phyloP scores from a whole-genome alignment of 805 yeast genomes.

The Myxozyma monticola region DNA sequence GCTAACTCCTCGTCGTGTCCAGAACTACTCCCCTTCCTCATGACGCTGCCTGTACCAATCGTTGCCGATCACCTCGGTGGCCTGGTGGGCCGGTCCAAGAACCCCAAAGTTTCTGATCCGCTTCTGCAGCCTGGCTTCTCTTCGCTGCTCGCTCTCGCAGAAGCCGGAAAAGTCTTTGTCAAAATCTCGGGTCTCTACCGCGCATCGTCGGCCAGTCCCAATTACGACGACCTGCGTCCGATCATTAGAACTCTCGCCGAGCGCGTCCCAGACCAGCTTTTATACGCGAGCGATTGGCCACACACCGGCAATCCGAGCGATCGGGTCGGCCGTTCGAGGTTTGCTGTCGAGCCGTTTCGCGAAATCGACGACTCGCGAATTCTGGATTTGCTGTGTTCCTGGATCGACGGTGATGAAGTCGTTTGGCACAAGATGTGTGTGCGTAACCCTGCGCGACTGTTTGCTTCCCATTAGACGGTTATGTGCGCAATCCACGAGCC shows the following conservation, averaged over 20 bases:
- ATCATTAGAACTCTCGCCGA: not conserved
- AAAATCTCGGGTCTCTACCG: slow-evolving; percentile 10
- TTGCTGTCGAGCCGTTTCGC: not conserved
- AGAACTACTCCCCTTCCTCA: slow-evolving; percentile 2
- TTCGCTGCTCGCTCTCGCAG: slow-evolving; percentile 3
- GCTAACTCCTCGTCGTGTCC: no score
- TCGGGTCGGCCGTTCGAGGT: not conserved
- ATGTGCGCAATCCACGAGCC: no score
- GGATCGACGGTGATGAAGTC: not conserved
- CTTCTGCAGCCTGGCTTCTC: slow-evolving; percentile 9
- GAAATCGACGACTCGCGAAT: slow-evolving; percentile 1
- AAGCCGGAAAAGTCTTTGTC: slow-evolving; percentile 3
- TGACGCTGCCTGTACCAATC: slow-evolving; percentile 4
- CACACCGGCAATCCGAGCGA: slow-evolving; percentile 1
- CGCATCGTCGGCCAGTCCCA: not conserved
- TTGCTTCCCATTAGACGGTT: no score
- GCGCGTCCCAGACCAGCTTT: slow-evolving; percentile 2
- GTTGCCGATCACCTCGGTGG: slow-evolving; percentile 11
- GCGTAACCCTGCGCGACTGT: slow-evolving; percentile 1
- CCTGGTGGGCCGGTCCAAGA: not conserved
- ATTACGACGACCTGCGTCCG: not conserved
- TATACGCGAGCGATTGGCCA: slow-evolving; percentile 15
- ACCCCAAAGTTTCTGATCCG: not conserved
- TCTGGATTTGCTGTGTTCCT: not conserved
- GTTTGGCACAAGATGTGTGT: not conserved